phyloP scores from a whole-genome alignment of 306 rosid genomes.

The Cercis canadensis region DNA sequence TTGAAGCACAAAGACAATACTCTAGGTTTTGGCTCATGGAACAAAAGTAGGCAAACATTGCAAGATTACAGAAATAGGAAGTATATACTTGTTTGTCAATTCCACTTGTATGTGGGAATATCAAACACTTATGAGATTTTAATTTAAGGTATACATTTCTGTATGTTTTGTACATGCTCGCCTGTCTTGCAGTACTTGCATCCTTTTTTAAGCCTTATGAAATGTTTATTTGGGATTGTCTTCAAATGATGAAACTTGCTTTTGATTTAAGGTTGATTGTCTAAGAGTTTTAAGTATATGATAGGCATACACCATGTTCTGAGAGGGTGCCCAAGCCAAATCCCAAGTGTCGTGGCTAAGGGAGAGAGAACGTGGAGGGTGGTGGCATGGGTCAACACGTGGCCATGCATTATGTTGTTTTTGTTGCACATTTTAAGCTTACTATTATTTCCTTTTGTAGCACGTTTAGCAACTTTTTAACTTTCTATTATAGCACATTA shows the following conservation, averaged over 20 bases:
- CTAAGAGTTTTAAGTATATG: conserved; percentile 27
- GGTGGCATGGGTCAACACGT: too few species aligned
- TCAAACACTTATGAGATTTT: conserved; percentile 25
- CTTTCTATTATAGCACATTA: too few species aligned
- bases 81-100: conserved; percentile 36
- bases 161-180: conserved; percentile 65
- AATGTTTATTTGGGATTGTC: conserved; percentile 71
- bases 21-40: conserved; percentile 4
- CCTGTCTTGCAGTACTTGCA: conserved; percentile 96
- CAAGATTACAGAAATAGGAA: conserved; percentile 31
- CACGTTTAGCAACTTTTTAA: too few species aligned
- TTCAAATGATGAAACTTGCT: conserved; percentile 61
- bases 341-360: too few species aligned
- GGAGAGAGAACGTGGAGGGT: too few species aligned
- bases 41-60: conserved; percentile 12
- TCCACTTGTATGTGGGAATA: conserved; percentile 24
- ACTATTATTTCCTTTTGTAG: too few species aligned
- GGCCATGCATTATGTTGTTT: too few species aligned
- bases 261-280: conserved; percentile 61
- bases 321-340: too few species aligned
- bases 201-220: conserved; percentile 61
- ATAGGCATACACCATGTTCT: too few species aligned
- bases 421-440: too few species aligned
- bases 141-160: conserved; percentile 13
- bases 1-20: conserved; percentile 16